Conservation (phyloP, 192 early-diverging fungal species). For the Anaeromyces robustus region DNA sequence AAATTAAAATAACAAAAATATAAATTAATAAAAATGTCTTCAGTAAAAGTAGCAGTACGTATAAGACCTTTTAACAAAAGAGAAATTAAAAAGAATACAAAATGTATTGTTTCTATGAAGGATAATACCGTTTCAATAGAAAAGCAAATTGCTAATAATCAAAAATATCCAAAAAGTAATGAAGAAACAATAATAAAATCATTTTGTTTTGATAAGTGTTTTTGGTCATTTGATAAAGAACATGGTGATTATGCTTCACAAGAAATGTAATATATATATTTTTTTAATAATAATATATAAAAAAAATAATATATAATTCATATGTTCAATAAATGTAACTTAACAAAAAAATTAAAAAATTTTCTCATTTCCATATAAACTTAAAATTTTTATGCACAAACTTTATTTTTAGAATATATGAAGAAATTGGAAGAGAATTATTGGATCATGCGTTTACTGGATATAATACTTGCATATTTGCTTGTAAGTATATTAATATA, state of each 20-base stretch:
- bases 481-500: no score
- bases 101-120: background rate
- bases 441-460: conserved; percentile 76
- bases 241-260: conserved; percentile 56
- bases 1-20: no score
- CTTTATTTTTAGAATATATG: conserved; percentile 58
- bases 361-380: no score
- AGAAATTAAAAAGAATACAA: background rate
- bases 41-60: background rate
- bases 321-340: no score
- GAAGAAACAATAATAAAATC: conserved; percentile 25
- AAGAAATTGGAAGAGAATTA: conserved; percentile 56
- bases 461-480: conserved; percentile 88
- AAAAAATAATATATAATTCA: no score
- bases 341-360: no score
- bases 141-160: background rate
- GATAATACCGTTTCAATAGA: background rate
- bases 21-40: background rate
- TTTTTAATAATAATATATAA: no score
- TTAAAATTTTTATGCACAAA: no score
- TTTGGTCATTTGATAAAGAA: conserved; percentile 59
- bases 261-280: conserved; percentile 5
- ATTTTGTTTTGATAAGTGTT: conserved; percentile 82
- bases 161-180: conserved; percentile 9
- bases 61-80: background rate